Evolutionary conservation across 768 basidiomycete genomes (phyloP), one percentile per base, ranked within the genome.

Genomic region (Tricholoma furcatifolium): DNA sequence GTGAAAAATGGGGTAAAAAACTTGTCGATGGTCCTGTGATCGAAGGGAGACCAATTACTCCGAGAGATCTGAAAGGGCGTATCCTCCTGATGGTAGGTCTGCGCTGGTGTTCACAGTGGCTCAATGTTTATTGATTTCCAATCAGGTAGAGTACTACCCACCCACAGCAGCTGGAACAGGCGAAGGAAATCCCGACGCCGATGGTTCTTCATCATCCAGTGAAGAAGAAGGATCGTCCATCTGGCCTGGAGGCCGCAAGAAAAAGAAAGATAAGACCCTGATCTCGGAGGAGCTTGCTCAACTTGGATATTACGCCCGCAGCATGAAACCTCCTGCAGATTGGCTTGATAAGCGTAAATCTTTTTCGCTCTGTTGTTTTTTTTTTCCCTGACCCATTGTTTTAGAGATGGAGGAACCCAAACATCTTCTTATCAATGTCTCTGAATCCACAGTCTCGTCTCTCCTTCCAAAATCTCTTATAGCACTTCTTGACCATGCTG

Each of bases 361-460:
- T n/a, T 14, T 24, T 34, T 47, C 31, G 36, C 18, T 43, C 11
- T 21, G 20, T 40, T 36, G 50, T 49, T 30, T 42, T 12, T 39
- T 41, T 12, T 40, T 31, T 31, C 6, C 17, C 42, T 18, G 27
- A 24, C 18, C 2, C 27, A 39, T 11, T 35, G 14, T 18, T 42
- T 23, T 57, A 78, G 77, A 67, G 43, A 63, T 78, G 50, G 49
- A 63, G 0, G 66, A 74, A 15, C 80, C 77, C 9, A 70, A 65
- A 11, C 74, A 85, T 62, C 62, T 83, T 48, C 64, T 84, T 18
- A 76, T 85, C 67, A 87, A 86, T 64, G 75, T 85, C 44, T 83
- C 81, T 43, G 85, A 87, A 65, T 70, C 76, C 1, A 60, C 69
- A 0, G 67, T 79, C 38, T 62, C 67, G 11, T 60, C 75, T 2